Percentiles rank a stretch among this genome's conserved stretches.
Evolutionary conservation across 1,139 yeast species (phyloP).

Genomic region (Blastobotrys proliferans): DNA sequence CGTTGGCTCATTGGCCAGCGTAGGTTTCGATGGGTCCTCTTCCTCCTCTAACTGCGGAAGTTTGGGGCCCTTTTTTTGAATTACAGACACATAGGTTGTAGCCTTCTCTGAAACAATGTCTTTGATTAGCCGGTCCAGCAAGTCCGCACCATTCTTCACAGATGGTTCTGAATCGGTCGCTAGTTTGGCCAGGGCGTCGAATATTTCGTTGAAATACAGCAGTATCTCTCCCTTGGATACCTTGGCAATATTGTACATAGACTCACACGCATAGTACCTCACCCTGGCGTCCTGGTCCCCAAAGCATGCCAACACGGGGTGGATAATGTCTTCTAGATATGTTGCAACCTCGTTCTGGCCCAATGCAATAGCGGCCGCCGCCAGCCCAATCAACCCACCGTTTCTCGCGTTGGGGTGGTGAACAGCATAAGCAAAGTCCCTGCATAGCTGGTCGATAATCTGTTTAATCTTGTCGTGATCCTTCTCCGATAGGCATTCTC

Average conservation of each 20-base stretch:
- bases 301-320: constrained; percentile 92
- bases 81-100: constrained; percentile 80
- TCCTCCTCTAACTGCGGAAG: constrained; percentile 17
- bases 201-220: constrained; percentile 86
- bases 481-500: constrained; percentile 63
- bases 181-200: constrained; percentile 85
- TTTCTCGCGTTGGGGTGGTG: constrained; percentile 72
- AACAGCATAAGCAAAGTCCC: constrained; percentile 72
- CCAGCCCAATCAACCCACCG: constrained; percentile 73
- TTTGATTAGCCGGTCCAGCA: constrained; percentile 82
- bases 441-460: constrained; percentile 63
- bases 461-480: constrained; percentile 64
- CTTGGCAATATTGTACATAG: constrained; percentile 91
- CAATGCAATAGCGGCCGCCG: constrained; percentile 74
- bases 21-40: constrained; percentile 26
- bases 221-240: constrained; percentile 95
- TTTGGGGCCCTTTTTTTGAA: constrained; percentile 34
- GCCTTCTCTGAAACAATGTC: constrained; percentile 97
- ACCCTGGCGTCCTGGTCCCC: constrained; percentile 97
- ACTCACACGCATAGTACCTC: constrained; percentile 94
- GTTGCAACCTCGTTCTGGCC: constrained; percentile 66
- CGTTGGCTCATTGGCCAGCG: constrained; percentile 41
- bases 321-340: constrained; percentile 80
- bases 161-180: constrained; percentile 91
- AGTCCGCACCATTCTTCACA: constrained; percentile 94